Base-by-base conservation (phyloP, 306 rosid genomes). In the Styphnolobium japonicum region DNA sequence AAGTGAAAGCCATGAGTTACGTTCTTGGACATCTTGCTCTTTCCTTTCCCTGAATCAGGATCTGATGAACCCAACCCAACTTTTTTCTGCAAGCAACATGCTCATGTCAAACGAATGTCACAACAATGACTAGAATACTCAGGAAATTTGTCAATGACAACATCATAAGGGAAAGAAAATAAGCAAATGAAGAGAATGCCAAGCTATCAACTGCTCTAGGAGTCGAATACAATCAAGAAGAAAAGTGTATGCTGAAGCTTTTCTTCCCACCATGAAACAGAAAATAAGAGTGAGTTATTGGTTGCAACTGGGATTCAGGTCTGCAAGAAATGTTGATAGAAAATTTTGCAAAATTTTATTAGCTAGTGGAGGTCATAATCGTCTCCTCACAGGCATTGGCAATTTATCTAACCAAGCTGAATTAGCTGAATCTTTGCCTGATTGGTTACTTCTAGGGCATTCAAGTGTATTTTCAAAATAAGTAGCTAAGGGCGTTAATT, bases 1-100 rank as follows among this genome's bases (percentile, higher is more conserved):
- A 95, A 84, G 78, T 93, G 95, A 79, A 83, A 95, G 51, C 98
- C 99, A 68, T 91, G 98, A 73, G 91, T 91, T 36, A 91, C 52
- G 70, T 80, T 49, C 84, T 91, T 92, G 0, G 86, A 89, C 84
- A 91, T 85, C 91, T 95, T 95, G 93, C 99, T 95, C 91, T 95
- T 95, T 64, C 99, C 99, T 84, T 95, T 95, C 73, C 98, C 99
- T 31, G 99, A 93, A 81, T 93, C 99, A 0, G 96, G 56, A 68
- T 93, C 97, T n/a, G 96, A 77, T 62, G 81, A 61, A 49, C 83
- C 77, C 76, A 92, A 73, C 52, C 93, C 90, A 34, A 95, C 97
- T 80, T 93, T 95, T 80, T 91, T 98, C 99, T 95, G 85, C 88
- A 85, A 53, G 34, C 43, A 72, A 80, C 18, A 64, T 11, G 46